phyloP scores from a whole-genome alignment of 495 filamentous ascomycete genomes.

The Immersiella caudata region DNA sequence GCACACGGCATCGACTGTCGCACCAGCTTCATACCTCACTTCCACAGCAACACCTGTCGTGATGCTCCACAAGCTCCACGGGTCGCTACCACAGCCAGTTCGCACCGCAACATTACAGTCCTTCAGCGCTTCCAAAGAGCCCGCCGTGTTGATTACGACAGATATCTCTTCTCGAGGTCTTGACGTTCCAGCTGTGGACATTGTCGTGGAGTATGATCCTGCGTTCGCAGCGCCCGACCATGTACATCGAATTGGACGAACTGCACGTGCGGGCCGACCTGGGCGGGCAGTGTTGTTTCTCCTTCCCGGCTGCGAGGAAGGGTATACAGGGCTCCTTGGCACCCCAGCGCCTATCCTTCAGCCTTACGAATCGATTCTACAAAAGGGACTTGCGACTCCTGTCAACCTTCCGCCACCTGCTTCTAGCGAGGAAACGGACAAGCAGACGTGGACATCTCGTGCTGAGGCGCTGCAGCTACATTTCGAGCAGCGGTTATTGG shows the following conservation, averaged over 20 bases:
- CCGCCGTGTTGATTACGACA: slow-evolving; percentile 85
- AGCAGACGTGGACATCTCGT: slow-evolving; percentile 46
- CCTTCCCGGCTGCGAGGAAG: slow-evolving; percentile 85
- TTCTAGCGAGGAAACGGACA: slow-evolving; percentile 26
- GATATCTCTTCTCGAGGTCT: slow-evolving; percentile 94
- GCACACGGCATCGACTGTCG: slow-evolving; percentile 46
- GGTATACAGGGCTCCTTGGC: slow-evolving; percentile 76
- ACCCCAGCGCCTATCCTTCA: slow-evolving; percentile 41
- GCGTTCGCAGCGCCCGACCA: slow-evolving; percentile 90
- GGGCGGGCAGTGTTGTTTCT: slow-evolving; percentile 91
- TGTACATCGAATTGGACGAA: slow-evolving; percentile 90
- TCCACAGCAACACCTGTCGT: slow-evolving; percentile 57
- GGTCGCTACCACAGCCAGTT: slow-evolving; percentile 84
- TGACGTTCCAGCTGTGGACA: slow-evolving; percentile 90
- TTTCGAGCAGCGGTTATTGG: slow-evolving; percentile 51
- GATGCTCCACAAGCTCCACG: slow-evolving; percentile 83
- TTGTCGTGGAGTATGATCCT: slow-evolving; percentile 93
- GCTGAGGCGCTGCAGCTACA: slow-evolving; percentile 54
- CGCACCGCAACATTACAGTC: slow-evolving; percentile 81
- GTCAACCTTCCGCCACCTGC: slow-evolving; percentile 40
- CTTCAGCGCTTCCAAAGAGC: slow-evolving; percentile 66
- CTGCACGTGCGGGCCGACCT: slow-evolving; percentile 84
- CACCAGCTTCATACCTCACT: slow-evolving; percentile 51
- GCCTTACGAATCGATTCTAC: slow-evolving; percentile 53
- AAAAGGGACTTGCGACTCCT: slow-evolving; percentile 55